Evolutionary conservation across 2,329 filamentous ascomycete species (phyloP), one percentile per base, ranked within the genome.

Genomic region (Paraconiothyrium brasiliense): DNA sequence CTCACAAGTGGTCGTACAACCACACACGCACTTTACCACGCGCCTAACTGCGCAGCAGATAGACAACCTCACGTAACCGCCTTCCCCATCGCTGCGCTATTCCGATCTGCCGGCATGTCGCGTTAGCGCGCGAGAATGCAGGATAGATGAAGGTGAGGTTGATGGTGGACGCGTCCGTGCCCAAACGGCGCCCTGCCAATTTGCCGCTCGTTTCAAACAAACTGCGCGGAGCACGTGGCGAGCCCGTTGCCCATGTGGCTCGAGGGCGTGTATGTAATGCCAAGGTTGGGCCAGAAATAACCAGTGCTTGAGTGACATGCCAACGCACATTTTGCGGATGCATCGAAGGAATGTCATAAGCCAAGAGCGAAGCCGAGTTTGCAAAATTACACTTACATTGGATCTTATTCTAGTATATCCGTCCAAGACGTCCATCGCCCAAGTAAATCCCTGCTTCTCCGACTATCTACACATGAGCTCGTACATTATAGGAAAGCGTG

Each of bases 201-300:
- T 37, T 47, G n/a, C 52, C 39, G 24, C 16, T 14, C n/a, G 52
- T 55, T 55, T 55, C 52, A 55, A 55, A 24, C 52, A 46, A 22
- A 46, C n/a, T 30, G 22, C 50, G 37, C 49, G 49, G 32, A 6
- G 34, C 47, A 30, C 10, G 35, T 41, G 34, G 34, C 35, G 34
- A 27, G 20, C 16, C 4, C 14, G 27, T 43, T 13, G 35, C 4
- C 9, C 2, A 11, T 6, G 6, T 24, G 20, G 20, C 20, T 20
- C 20, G 20, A 20, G 20, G 20, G 20, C 20, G 20, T 44, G 20
- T 30, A n/a, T 35, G 41, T 35, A 34, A 47, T 47, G 52, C 52
- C 52, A 55, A 55, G 41, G 1, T 32, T 37, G 4, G 11, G 9
- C 20, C 24, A 20, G 20, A 1, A 11, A 37, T 51, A 48, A 48